Evolutionary conservation across 2,329 filamentous ascomycete species (phyloP), one percentile per base, ranked within the genome.

Genomic region (Phialophora chinensis): DNA sequence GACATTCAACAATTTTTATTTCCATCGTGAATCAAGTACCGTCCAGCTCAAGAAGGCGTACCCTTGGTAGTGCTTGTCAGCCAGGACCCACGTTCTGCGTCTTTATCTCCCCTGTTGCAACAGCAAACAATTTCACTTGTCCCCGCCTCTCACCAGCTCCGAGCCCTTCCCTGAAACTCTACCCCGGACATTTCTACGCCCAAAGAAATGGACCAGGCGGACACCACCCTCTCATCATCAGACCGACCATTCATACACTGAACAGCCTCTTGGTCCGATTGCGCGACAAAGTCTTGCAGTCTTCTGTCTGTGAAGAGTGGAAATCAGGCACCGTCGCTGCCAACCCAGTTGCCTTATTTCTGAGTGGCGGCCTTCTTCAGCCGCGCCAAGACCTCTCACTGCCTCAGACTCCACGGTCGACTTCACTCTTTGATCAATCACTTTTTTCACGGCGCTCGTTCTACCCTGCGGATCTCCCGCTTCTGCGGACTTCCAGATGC

Each of bases 361-460:
- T 57, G 29, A 62, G 62, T 63, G 63, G 66, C 60, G 60, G 62
- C 56, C 63, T 66, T 58, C 52, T 65, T 56, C 61, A 62, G 60
- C 63, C 33, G 60, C 56, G 69, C 69, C 69, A 70, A 70, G 69
- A 63, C 61, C 62, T 65, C 56, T 68, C 47, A 63, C 68, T 68
- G 62, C 61, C 66, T 62, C 60, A 31, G 53, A 53, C 62, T 57
- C 60, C 49, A 62, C 52, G 38, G 42, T 47, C 63, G 20, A 44
- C 64, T 64, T 69, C 64, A 65, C 50, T 62, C 60, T 57, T n/a
- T 14, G 14, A 29, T 49, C 53, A 47, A 42, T 60, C 25, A 61
- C 57, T 50, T 11, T 11, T 27, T 47, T 58, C 53, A 56, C 27
- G 60, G 52, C 63, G 53, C 33, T 58, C 20, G 38, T 52, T 54